phyloP scores from a whole-genome alignment of 2,329 filamentous ascomycete genomes.

The Colletotrichum somersetense region DNA sequence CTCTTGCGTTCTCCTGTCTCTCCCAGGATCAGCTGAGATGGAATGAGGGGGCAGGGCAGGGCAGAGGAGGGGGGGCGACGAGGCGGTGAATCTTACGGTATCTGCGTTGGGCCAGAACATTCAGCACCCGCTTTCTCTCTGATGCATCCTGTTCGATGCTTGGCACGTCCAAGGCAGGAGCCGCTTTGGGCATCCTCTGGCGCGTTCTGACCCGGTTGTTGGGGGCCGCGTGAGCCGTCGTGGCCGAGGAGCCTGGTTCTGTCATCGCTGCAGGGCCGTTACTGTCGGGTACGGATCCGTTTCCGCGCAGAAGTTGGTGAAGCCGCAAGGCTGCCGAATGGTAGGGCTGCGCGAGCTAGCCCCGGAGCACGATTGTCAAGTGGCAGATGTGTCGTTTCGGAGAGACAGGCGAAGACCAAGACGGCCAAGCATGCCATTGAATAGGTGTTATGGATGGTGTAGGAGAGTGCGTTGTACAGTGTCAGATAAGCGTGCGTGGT shows the following conservation, averaged over 20 bases:
- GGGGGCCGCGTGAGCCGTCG: not conserved
- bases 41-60: not conserved
- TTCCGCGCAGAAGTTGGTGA: not conserved
- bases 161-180: slow-evolving; percentile 58
- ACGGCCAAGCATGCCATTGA: slow-evolving; percentile 20
- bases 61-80: not conserved
- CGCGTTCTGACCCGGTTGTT: slow-evolving; percentile 45
- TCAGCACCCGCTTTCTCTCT: slow-evolving; percentile 66
- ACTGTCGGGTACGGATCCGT: not conserved
- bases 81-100: slow-evolving; percentile 56
- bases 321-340: not conserved
- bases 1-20: slow-evolving; percentile 48
- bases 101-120: slow-evolving; percentile 66
- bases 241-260: slow-evolving; percentile 8
- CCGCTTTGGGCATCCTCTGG: slow-evolving; percentile 57
- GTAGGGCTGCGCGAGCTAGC: not conserved
- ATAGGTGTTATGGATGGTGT: not conserved
- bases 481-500: not conserved
- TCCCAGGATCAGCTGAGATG: slow-evolving; percentile 20
- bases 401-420: not conserved
- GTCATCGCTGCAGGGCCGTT: not conserved
- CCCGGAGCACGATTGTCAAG: not conserved
- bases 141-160: slow-evolving; percentile 63
- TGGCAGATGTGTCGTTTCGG: not conserved
- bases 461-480: slow-evolving; percentile 9